These are phyloP conservation scores for Moesziomyces sp. DNA, from an alignment of 1,284 basidiomycete species.

Conservation along the genomic window DNA sequence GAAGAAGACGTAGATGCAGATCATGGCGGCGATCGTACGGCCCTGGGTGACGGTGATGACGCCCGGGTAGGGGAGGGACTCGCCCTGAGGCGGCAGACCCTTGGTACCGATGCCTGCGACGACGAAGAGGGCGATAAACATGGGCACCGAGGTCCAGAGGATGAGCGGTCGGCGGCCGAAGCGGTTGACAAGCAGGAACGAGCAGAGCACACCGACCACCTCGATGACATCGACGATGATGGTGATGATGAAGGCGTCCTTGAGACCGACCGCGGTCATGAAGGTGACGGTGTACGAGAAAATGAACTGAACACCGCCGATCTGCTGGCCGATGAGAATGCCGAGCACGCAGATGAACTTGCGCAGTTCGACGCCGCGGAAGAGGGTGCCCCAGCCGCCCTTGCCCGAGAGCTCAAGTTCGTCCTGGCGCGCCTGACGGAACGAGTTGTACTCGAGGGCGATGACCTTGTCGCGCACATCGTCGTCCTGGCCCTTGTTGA, in stretches of 20 bases:
- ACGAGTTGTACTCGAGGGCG: conserved; percentile 62
- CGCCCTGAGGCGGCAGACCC: conserved; percentile 47
- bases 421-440: conserved; percentile 69
- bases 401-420: conserved; percentile 66
- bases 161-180: conserved; percentile 70
- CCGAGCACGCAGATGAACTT: conserved; percentile 69
- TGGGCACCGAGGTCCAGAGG: conserved; percentile 69
- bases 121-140: conserved; percentile 69
- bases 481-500: conserved; percentile 69
- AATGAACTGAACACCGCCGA: conserved; percentile 68
- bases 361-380: conserved; percentile 65
- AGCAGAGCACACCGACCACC: conserved; percentile 68
- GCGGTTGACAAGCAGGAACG: conserved; percentile 70
- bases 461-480: conserved; percentile 65
- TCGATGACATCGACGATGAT: conserved; percentile 67
- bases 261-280: conserved; percentile 59
- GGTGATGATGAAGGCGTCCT: conserved; percentile 69
- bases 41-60: conserved; percentile 55
- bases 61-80: conserved; percentile 42
- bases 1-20: conserved; percentile 70
- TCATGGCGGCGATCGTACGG: conserved; percentile 70
- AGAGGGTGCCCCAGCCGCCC: conserved; percentile 69
- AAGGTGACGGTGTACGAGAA: conserved; percentile 68
- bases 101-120: conserved; percentile 68
- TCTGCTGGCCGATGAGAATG: conserved; percentile 68